These are phyloP conservation scores for Monosporascus ibericus DNA, from an alignment of 2,329 filamentous ascomycete genomes.

Conservation along the genomic window DNA sequence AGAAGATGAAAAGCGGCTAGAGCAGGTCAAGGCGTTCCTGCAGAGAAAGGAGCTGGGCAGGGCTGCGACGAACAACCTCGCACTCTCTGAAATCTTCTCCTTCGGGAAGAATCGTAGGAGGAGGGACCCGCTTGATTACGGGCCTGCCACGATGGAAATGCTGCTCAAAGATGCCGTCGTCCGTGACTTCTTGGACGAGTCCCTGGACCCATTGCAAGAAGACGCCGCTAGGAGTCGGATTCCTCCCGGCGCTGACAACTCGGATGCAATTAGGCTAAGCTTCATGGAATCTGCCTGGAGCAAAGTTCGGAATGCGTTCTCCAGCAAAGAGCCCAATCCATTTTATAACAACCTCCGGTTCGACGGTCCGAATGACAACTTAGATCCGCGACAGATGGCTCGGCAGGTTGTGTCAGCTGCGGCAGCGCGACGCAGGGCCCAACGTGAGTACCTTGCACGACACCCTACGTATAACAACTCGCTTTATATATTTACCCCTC, in stretches of 20 bases:
- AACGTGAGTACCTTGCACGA: constrained; percentile 80
- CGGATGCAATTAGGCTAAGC: constrained; percentile 48
- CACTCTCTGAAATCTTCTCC: constrained; percentile 65
- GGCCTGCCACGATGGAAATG: constrained; percentile 90
- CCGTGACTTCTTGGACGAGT: constrained; percentile 85
- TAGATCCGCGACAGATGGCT: constrained; percentile 83
- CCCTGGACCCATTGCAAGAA: constrained; percentile 38
- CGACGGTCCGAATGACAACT: constrained; percentile 66
- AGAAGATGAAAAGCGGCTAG: constrained; percentile 93
- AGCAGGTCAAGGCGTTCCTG: constrained; percentile 92
- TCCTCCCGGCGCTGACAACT: constrained; percentile 26
- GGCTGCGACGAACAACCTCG: constrained; percentile 63
- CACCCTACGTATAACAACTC: constrained; percentile 92
- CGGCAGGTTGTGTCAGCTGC: constrained; percentile 82
- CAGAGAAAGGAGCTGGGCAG: constrained; percentile 81
- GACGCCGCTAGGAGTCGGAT: constrained; percentile 30
- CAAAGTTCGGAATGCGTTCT: constrained; percentile 49
- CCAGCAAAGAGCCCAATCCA: constrained; percentile 76
- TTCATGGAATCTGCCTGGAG: constrained; percentile 56
- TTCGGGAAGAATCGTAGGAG: constrained; percentile 53
- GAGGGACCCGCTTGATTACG: constrained; percentile 85
- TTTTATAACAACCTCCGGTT: constrained; percentile 78
- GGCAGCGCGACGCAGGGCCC: constrained; percentile 75
- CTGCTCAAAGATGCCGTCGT: constrained; percentile 93
- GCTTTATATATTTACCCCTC: constrained; percentile 76